These are phyloP conservation scores for Sporothrix curviconia DNA, from an alignment of 2,329 filamentous ascomycete species.

Conservation along the genomic window DNA sequence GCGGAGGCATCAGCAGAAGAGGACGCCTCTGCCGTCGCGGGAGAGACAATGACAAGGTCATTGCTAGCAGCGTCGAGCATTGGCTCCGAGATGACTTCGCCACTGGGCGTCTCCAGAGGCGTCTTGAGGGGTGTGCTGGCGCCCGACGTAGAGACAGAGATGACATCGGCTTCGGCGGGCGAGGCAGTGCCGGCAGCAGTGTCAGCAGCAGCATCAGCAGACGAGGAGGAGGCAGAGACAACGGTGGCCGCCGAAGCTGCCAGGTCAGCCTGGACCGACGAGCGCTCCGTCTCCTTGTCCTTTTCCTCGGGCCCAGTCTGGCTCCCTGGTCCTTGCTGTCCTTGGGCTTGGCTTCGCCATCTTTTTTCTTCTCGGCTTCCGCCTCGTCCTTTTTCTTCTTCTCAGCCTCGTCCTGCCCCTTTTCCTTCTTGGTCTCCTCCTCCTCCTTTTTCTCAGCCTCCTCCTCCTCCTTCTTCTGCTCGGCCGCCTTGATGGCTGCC, in stretches of 20 bases:
- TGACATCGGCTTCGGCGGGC: not conserved
- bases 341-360: constrained; percentile 8
- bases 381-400: constrained; percentile 20
- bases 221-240: not conserved
- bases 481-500: constrained; percentile 25
- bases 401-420: constrained; percentile 20
- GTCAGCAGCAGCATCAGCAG: not conserved
- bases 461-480: constrained; percentile 20
- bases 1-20: not conserved
- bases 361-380: constrained; percentile 10
- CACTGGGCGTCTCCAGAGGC: constrained; percentile 27
- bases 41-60: constrained; percentile 32
- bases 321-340: constrained; percentile 8
- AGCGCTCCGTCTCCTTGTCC: constrained; percentile 7
- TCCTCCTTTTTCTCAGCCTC: constrained; percentile 14
- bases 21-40: constrained; percentile 16
- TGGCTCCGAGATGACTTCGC: constrained; percentile 18
- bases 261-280: not conserved
- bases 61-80: constrained; percentile 19
- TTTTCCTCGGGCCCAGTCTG: constrained; percentile 12
- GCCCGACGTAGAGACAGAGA: constrained; percentile 19
- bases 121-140: constrained; percentile 24
- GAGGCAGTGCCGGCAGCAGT: not conserved
- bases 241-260: not conserved
- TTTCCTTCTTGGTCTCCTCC: constrained; percentile 20